Evolutionary conservation across 2,329 filamentous ascomycete genomes (phyloP).

Genomic region (Diaporthe sp.): DNA sequence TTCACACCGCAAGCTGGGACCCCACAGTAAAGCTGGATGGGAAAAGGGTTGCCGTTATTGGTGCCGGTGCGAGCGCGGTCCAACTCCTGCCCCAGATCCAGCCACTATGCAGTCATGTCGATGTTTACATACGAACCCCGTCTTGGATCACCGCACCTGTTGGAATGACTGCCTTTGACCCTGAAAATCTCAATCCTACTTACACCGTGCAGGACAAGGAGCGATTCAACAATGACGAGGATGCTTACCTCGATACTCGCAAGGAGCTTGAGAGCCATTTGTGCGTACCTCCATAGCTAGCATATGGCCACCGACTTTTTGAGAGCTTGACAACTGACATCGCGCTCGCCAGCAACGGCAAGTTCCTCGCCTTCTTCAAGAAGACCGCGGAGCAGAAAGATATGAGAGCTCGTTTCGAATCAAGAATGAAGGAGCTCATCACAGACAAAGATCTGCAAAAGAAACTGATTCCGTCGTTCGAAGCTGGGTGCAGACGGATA

Average conservation of each 20-base stretch:
- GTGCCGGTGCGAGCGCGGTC: constrained; percentile 13
- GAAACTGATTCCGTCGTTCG: constrained; percentile 38
- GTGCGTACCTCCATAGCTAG: not conserved
- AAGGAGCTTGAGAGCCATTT: not conserved
- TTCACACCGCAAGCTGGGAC: constrained; percentile 17
- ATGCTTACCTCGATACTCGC: not conserved
- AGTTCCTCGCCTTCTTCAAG: constrained; percentile 2
- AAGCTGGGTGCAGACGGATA: constrained; percentile 40
- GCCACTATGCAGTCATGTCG: constrained; percentile 20
- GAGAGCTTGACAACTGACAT: not conserved
- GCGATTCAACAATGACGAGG: not conserved
- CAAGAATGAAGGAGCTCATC: not conserved
- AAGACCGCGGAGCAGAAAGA: not conserved
- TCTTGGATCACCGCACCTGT: constrained; percentile 5
- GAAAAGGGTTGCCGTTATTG: constrained; percentile 12
- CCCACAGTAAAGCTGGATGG: not conserved
- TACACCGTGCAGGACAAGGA: not conserved
- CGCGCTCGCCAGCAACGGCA: not conserved
- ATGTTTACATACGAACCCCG: constrained; percentile 3
- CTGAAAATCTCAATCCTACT: not conserved
- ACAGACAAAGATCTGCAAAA: constrained; percentile 31
- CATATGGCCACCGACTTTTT: not conserved
- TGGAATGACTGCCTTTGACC: not conserved
- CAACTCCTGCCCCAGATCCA: constrained; percentile 17
- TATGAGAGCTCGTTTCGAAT: not conserved